These are phyloP conservation scores for Phaffia tasmanica DNA, from an alignment of 768 basidiomycete species.

Conservation along the genomic window DNA sequence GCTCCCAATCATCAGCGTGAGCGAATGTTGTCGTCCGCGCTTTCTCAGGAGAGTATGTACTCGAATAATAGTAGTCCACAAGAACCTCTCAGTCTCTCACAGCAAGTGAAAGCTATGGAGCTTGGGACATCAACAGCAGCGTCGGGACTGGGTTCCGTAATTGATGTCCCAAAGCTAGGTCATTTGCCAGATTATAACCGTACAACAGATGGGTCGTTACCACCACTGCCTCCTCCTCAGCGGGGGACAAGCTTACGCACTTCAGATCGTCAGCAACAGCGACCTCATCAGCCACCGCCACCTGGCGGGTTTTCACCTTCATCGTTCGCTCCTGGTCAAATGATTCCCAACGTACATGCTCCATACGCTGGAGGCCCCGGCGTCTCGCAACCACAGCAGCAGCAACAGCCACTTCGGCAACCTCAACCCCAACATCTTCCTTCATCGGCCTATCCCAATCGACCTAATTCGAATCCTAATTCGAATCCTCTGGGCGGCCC, in stretches of 20 bases:
- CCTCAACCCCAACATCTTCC: conserved; percentile 2
- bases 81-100: conserved; percentile 2
- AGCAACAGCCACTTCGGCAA: background rate
- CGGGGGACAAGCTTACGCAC: conserved; percentile 6
- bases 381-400: background rate
- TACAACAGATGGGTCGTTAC: background rate
- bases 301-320: background rate
- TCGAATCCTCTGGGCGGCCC: background rate
- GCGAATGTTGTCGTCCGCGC: background rate
- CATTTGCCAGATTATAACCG: background rate
- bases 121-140: conserved; percentile 2
- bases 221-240: conserved; percentile 9
- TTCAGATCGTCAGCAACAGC: background rate
- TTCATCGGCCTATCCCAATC: conserved; percentile 1
- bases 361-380: background rate
- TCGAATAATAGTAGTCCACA: conserved; percentile 17
- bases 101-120: conserved; percentile 23
- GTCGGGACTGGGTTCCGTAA: background rate
- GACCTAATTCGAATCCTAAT: background rate
- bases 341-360: background rate
- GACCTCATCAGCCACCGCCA: background rate
- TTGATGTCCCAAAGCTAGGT: background rate
- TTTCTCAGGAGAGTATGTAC: conserved; percentile 19
- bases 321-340: background rate
- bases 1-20: background rate